Evolutionary conservation across 495 filamentous ascomycete genomes (phyloP).

Genomic region (Neurospora sp.): DNA sequence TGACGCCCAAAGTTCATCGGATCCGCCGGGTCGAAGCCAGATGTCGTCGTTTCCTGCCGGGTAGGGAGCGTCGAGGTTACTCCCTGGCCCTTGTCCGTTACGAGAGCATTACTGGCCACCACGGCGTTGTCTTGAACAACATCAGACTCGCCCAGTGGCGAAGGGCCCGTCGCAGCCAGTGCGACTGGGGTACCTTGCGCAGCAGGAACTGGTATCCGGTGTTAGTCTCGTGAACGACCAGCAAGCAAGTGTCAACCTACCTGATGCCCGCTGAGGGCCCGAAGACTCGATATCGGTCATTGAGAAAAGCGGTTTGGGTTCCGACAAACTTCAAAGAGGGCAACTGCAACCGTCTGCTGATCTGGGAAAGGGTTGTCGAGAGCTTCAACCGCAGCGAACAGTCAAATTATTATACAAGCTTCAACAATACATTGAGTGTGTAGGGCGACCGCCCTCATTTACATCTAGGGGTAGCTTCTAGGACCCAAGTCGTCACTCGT

Average conservation of each 20-base stretch:
- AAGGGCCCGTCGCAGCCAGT: conserved; percentile 3
- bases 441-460: neutral
- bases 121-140: neutral
- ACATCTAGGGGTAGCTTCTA: neutral
- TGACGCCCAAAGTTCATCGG: conserved; percentile 33
- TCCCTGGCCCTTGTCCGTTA: neutral
- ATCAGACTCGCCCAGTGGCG: neutral
- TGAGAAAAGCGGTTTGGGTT: neutral
- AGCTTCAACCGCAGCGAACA: conserved; percentile 5
- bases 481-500: neutral
- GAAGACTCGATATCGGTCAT: conserved; percentile 10
- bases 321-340: neutral
- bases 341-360: neutral
- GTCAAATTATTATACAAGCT: conserved; percentile 6
- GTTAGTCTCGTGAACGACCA: conserved; percentile 1
- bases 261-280: conserved; percentile 6
- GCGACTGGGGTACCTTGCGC: conserved; percentile 3
- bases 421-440: neutral
- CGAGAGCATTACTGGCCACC: neutral
- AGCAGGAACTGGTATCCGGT: neutral
- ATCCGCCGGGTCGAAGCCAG: conserved; percentile 16
- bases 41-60: conserved; percentile 9
- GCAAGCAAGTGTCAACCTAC: conserved; percentile 6
- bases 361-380: conserved; percentile 11
- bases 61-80: neutral